Evolutionary conservation across 192 early-diverging fungal species (phyloP), one percentile per base, ranked within the genome.

Genomic region (Podochytrium sp.): DNA sequence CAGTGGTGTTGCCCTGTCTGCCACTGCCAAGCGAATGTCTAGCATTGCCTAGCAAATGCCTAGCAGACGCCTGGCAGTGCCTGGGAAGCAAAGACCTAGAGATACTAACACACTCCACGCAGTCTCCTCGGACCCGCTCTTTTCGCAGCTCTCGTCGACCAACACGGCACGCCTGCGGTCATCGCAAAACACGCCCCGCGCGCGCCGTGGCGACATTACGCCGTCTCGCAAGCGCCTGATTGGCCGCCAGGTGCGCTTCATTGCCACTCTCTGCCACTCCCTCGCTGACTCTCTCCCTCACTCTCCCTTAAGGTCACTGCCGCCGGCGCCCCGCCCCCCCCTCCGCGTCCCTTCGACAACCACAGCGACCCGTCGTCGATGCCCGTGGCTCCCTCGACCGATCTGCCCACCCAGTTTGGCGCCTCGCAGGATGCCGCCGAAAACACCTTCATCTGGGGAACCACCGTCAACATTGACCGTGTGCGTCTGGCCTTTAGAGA

Each of bases 381-480:
- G 7, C 55, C 55, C 55, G 12, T 57, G 6, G 30, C 30, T 25
- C 55, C 55, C 25, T 61, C 59, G 29, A 61, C 59, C 5, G 59
- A 61, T 34, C 59, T 61, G 59, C 59, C 59, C 59, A 38, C 32
- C 23, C 32, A 61, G 14, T 14, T 49, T n/a, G n/a, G 47, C 47
- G 47, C 47, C 47, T 65, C 63, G 39, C 37, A 32, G 18, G 6
- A 16, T 18, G 25, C 25, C 12, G 12, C 16, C 32, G 14, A 30
- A 3, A 23, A 27, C 27, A 65, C 63, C 12, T 65, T 43, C 27
- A 47, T 65, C 27, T 65, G 63, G 63, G 63, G 63, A 27, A 65
- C 63, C 3, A 65, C 37, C 7, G 63, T 65, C 63, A 65, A 65
- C 63, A 65, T 65, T 49, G 63, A 65, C 41, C 16, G 14, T 30